A percentile compares a stretch with the other conserved stretches of the same genome.
Conservation (phyloP, 2,329 filamentous ascomycete species). For the Sporothrix brasiliensis region DNA sequence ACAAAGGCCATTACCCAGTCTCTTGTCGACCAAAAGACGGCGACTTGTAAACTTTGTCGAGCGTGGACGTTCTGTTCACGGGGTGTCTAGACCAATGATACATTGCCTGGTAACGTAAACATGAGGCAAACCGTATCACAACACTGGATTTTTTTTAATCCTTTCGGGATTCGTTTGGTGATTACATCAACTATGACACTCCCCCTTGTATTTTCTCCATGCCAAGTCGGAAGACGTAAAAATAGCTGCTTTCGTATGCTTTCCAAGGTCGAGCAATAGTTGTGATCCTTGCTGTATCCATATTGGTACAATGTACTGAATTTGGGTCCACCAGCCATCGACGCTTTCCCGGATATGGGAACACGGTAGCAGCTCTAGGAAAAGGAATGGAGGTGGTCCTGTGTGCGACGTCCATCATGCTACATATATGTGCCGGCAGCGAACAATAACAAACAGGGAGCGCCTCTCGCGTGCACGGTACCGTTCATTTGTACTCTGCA, state of each 20-base stretch:
- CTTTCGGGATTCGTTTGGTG: not conserved
- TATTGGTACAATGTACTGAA: not conserved
- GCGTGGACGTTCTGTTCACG: not conserved
- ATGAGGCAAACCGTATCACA: not conserved
- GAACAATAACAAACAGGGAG: not conserved
- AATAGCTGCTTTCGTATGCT: not conserved
- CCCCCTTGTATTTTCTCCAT: not conserved
- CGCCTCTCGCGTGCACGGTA: not conserved
- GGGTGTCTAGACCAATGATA: not conserved
- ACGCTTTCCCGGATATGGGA: conserved; percentile 12
- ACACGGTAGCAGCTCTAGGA: not conserved
- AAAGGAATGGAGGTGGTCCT: not conserved
- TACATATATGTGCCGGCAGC: conserved; percentile 17
- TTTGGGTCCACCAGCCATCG: not conserved
- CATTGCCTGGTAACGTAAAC: not conserved
- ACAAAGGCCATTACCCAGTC: not conserved
- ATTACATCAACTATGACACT: conserved; percentile 4
- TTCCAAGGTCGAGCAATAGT: not conserved
- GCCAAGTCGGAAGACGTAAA: not conserved
- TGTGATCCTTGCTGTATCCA: not conserved
- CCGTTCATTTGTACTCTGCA: not conserved
- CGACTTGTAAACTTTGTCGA: not conserved
- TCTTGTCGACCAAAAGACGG: not conserved
- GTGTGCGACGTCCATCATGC: not conserved
- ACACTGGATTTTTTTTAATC: not conserved